phyloP scores from a whole-genome alignment of 2,329 filamentous ascomycete species.

The Trichoderma lentiforme region DNA sequence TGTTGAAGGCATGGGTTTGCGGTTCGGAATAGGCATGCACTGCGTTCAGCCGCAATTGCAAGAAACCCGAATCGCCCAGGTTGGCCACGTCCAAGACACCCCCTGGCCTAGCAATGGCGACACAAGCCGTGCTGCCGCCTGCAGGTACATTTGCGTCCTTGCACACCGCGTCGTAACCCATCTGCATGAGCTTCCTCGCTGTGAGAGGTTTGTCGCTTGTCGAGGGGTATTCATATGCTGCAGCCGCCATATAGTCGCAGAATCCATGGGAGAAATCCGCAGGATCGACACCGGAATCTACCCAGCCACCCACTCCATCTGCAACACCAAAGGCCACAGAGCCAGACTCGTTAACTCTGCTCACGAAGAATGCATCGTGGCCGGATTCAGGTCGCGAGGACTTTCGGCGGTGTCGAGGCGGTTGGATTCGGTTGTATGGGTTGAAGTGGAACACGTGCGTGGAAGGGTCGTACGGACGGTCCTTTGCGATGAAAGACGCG shows the following conservation, averaged over 20 bases:
- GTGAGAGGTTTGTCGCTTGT: slow-evolving; percentile 43
- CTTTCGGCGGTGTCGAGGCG: slow-evolving; percentile 36
- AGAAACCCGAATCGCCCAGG: slow-evolving; percentile 89
- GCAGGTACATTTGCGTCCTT: slow-evolving; percentile 69
- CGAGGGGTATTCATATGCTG: slow-evolving; percentile 57
- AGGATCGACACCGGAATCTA: slow-evolving; percentile 86
- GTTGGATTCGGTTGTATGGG: slow-evolving; percentile 57
- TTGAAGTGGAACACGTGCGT: slow-evolving; percentile 71
- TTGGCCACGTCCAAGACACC: slow-evolving; percentile 86
- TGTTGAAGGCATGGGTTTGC: slow-evolving; percentile 97
- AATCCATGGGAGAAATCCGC: slow-evolving; percentile 93
- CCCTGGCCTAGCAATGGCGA: slow-evolving; percentile 71
- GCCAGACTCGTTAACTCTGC: slow-evolving; percentile 68
- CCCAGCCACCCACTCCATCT: slow-evolving; percentile 95
- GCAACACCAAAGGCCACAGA: slow-evolving; percentile 83
- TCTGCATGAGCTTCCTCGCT: slow-evolving; percentile 71
- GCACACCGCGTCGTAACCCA: slow-evolving; percentile 79
- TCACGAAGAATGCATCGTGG: slow-evolving; percentile 94
- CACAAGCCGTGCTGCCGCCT: slow-evolving; percentile 87
- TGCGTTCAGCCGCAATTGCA: slow-evolving; percentile 80
- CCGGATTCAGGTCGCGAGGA: slow-evolving; percentile 68
- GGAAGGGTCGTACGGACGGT: slow-evolving; percentile 63
- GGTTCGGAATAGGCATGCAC: slow-evolving; percentile 79
- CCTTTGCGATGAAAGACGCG: slow-evolving; percentile 73
- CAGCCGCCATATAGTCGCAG: slow-evolving; percentile 86